Evolutionary conservation across 345 rosid species (phyloP), one percentile per base, ranked within the genome.

Genomic region (Eucalyptus sp.): DNA sequence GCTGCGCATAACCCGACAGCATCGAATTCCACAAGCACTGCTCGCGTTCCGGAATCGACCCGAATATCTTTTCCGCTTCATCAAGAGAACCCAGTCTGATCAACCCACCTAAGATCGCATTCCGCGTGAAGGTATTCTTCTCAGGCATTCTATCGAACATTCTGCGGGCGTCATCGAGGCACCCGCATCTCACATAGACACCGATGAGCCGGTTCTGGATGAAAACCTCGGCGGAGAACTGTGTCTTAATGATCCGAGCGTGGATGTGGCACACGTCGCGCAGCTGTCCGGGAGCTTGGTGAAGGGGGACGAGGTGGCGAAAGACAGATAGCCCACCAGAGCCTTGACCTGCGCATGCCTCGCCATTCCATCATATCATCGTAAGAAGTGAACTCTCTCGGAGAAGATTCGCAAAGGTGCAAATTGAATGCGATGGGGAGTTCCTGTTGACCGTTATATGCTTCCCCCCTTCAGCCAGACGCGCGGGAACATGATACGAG

Each of bases 1-100:
- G 96, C 85, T 95, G 96, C 1, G 95, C 95, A 89, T 92, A 96
- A 10, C 98, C 99, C 0, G 99, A 93, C 44, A 97, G 90, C 94
- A 97, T 92, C 3, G 93, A 93, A 86, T 95, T 97, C 99, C 99
- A 95, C 1, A 96, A 93, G 93, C 97, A 96, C 90, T 94, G 96
- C 58, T 97, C 95, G 6, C 90, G 95, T 79, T 93, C 91, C 8
- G 91, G 95, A 95, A 95, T 92, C 14, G 92, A 93, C 48, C 84
- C 24, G 24, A 97, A 97, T 17, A 93, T 33, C 84, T 62, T 64
- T 7, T 81, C 91, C 20, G 95, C 99, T 90, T 96, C 97, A 87
- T 95, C 94, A 29, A 96, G 86, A 64, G 91, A 91, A 10, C 94
- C 96, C n/a, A 88, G 90, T 89, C 94, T 96, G 89, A 93, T 86